Evolutionary conservation across 148 eudicot genomes (phyloP).

Genomic region (Pharnaceum exiguum): DNA sequence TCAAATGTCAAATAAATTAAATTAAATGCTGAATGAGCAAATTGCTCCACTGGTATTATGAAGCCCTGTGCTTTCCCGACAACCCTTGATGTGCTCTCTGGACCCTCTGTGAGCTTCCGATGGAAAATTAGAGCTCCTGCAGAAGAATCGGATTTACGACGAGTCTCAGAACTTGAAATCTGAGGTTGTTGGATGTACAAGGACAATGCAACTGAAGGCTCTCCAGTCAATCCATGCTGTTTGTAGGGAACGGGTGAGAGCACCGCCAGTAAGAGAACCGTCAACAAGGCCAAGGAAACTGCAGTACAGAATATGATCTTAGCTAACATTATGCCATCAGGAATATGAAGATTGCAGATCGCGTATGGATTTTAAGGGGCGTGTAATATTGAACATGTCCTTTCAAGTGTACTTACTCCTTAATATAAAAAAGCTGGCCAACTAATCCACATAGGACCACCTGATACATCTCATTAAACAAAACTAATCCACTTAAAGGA

Average conservation of each 20-base stretch:
- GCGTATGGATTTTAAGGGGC: conserved; percentile 2
- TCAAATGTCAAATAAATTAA: conserved; percentile 62
- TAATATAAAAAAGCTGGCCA: conserved; percentile 18
- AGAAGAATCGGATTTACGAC: conserved; percentile 3
- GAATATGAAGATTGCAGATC: neutral
- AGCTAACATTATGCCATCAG: conserved; percentile 40
- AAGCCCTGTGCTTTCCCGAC: conserved; percentile 81
- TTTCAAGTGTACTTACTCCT: conserved; percentile 9
- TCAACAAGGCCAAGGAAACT: conserved; percentile 41
- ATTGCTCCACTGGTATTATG: conserved; percentile 57
- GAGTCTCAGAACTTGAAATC: conserved; percentile 1
- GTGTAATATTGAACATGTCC: conserved; percentile 3
- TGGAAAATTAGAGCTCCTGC: conserved; percentile 50
- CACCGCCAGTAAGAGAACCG: conserved; percentile 56
- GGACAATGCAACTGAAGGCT: conserved; percentile 43
- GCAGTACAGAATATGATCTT: conserved; percentile 53
- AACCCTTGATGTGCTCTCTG: conserved; percentile 45
- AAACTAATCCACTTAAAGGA: neutral
- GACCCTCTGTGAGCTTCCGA: conserved; percentile 57
- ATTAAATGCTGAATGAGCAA: conserved; percentile 63
- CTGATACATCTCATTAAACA: neutral
- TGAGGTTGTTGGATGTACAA: conserved; percentile 61
- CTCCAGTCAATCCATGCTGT: conserved; percentile 7
- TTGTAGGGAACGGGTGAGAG: conserved; percentile 49
- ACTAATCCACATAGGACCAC: conserved; percentile 38